Evolutionary conservation across 2,329 filamentous ascomycete genomes (phyloP).

Genomic region (Aureobasidium sp.): DNA sequence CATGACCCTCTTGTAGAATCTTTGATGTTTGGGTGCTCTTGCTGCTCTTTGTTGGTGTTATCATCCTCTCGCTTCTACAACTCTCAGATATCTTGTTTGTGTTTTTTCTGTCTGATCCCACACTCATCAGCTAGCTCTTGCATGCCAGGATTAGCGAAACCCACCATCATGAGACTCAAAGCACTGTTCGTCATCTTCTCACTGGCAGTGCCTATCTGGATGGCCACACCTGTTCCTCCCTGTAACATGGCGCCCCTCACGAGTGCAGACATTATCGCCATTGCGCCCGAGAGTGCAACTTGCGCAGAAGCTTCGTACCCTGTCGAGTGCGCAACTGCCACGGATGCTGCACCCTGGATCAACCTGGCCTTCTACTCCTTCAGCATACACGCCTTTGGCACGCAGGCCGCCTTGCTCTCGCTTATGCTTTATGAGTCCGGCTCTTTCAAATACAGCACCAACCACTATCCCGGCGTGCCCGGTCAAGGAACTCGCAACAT

Average conservation of each 20-base stretch:
- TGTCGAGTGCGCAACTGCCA: conserved; percentile 58
- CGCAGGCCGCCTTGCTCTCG: conserved; percentile 61
- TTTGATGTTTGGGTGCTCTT: background rate
- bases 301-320: conserved; percentile 42
- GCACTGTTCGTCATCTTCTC: conserved; percentile 3
- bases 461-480: conserved; percentile 50
- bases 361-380: conserved; percentile 49
- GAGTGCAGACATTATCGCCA: conserved; percentile 38
- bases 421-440: conserved; percentile 64
- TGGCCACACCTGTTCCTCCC: background rate
- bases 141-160: background rate
- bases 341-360: conserved; percentile 50
- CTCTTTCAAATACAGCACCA: conserved; percentile 63
- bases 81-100: background rate
- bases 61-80: background rate
- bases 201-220: background rate
- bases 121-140: background rate
- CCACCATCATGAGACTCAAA: background rate
- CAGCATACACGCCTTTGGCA: conserved; percentile 43
- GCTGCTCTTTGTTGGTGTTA: background rate
- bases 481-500: conserved; percentile 67
- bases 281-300: conserved; percentile 48
- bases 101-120: background rate
- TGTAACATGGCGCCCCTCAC: conserved; percentile 19
- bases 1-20: background rate